These are phyloP conservation scores for Fusarium mundagurra DNA, from an alignment of 2,329 filamentous ascomycete species.

Conservation along the genomic window DNA sequence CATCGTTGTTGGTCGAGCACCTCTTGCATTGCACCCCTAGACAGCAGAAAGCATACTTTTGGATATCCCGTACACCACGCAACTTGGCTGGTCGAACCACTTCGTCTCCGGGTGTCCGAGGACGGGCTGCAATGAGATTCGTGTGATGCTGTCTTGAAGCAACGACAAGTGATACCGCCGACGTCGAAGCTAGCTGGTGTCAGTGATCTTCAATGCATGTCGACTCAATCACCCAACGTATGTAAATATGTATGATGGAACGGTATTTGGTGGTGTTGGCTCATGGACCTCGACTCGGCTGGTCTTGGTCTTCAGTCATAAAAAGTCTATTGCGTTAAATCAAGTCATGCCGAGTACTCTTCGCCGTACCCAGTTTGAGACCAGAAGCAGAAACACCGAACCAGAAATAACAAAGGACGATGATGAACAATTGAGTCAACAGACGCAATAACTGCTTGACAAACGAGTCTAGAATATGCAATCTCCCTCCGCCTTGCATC, in stretches of 20 bases:
- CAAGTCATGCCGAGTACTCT: conserved; percentile 17
- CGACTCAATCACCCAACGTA: conserved; percentile 20
- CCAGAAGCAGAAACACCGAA: conserved; percentile 30
- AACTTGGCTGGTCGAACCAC: conserved; percentile 6
- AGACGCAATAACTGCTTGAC: conserved; percentile 20
- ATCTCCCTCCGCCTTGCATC: conserved; percentile 12
- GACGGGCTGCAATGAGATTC: conserved; percentile 11
- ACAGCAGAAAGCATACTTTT: not conserved
- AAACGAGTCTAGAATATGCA: conserved; percentile 35
- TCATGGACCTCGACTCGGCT: conserved; percentile 40
- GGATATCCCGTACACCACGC: conserved; percentile 2
- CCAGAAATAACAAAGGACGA: conserved; percentile 14
- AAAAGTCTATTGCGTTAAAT: conserved; percentile 40
- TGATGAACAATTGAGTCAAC: conserved; percentile 23
- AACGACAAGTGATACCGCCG: not conserved
- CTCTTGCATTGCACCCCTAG: conserved; percentile 4
- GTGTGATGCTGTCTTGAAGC: not conserved
- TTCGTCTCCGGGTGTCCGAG: conserved; percentile 27
- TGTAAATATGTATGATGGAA: conserved; percentile 3
- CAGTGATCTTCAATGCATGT: conserved; percentile 2
- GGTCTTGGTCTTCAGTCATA: conserved; percentile 40
- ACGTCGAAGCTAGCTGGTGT: not conserved
- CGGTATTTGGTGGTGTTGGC: conserved; percentile 35
- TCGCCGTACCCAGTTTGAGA: conserved; percentile 10
- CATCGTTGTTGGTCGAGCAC: conserved; percentile 3